A percentile compares a stretch with the other conserved stretches of the same genome.
phyloP scores from a whole-genome alignment of 108 stramenopile species.

The Thalassiosira profunda region DNA sequence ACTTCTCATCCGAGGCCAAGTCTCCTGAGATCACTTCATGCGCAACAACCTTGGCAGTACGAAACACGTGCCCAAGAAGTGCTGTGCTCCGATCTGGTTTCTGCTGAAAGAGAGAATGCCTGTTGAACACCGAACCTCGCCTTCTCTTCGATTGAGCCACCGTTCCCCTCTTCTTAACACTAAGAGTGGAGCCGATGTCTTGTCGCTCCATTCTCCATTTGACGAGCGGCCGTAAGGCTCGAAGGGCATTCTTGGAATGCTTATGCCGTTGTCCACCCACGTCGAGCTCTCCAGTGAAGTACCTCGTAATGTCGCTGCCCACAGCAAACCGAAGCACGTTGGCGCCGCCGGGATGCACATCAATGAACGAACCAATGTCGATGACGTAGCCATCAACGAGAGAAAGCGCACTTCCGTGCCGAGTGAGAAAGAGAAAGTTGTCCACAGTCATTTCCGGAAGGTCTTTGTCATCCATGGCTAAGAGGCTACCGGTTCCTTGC shows the following conservation, averaged over 20 bases:
- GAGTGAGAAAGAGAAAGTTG: constrained; percentile 26
- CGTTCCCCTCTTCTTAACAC: too few relatives aligned
- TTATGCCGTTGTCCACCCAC: constrained; percentile 24
- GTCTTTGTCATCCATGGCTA: too few relatives aligned
- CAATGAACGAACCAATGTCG: constrained; percentile 19
- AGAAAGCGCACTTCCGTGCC: constrained; percentile 6
- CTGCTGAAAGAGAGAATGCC: too few relatives aligned
- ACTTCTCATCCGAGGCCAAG: neutral
- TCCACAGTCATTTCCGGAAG: constrained; percentile 28
- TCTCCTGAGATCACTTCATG: neutral
- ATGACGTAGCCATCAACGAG: constrained; percentile 34
- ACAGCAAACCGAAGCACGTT: constrained; percentile 19
- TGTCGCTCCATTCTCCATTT: constrained; percentile 18
- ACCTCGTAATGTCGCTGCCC: constrained; percentile 25
- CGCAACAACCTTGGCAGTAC: neutral
- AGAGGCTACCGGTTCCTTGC: too few relatives aligned
- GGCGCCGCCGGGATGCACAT: constrained; percentile 27
- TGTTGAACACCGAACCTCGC: too few relatives aligned
- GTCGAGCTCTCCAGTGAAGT: constrained; percentile 15
- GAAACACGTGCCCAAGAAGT: neutral
- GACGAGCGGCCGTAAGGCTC: constrained; percentile 3
- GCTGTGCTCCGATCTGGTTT: too few relatives aligned
- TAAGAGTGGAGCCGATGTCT: too few relatives aligned
- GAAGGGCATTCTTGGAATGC: constrained; percentile 14
- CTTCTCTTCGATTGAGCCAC: too few relatives aligned